Base-by-base conservation (phyloP, 345 rosid genomes). In the Lepidium africanum region DNA sequence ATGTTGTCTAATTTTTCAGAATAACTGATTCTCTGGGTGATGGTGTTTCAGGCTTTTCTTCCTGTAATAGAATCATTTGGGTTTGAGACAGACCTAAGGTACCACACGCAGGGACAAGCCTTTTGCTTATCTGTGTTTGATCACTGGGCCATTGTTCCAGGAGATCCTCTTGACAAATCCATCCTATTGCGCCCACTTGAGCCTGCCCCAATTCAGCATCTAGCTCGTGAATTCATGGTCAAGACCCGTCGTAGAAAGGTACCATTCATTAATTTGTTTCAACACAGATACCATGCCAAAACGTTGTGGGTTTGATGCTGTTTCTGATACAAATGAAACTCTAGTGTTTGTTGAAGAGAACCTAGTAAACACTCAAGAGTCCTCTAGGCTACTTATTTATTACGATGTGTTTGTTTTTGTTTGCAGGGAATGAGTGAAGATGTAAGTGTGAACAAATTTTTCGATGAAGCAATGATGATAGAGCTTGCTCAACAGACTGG, bases 151-250 rank as follows among this genome's bases (percentile, higher is more conserved):
- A 90, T 88, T 32, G 97, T 90, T 47, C 95, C 97, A 37, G 95
- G 97, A 53, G 97, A 90, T 53, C 97, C 97, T 56, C 97, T 90
- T n/a, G 95, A 90, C 83, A 90, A 90, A 80, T 71, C 86, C 83
- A 90, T 90, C 58, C 86, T 82, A 40, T 48, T 88, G 74, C 82
- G 95, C 54, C 97, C 96, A 42, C 97, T 90, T 64, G 95, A 90
- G 60, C 96, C 96, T 1, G 96, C 95, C 1, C 97, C 92, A 39
- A 84, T 90, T 68, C 96, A 90, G 78, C 97, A 90, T 59, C 89
- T 88, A 56, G 97, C 97, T 6, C 97, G 92, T 50, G 97, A 77
- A 57, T 77, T 77, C 65, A 72, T 72, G 80, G 77, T 72, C 49
- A 77, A 77, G 62, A 77, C 80, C 77, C 78, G 96, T 72, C 89